These are phyloP conservation scores for Calvatia gigantea DNA, from an alignment of 768 basidiomycete genomes.

Conservation along the genomic window DNA sequence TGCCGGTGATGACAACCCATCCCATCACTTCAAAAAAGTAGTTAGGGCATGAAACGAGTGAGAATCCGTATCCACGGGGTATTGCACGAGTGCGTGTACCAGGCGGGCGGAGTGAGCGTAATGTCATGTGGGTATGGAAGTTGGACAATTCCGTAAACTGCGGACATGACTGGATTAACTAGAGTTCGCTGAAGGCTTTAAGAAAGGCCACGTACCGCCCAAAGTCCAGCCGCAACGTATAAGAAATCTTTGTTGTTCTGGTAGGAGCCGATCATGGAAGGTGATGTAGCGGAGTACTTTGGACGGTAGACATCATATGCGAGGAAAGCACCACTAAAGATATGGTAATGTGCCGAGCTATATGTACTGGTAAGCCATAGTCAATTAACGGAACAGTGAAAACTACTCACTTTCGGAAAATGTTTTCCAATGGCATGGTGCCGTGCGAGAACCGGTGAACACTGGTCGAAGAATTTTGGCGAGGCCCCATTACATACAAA, in stretches of 20 bases:
- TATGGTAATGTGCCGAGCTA: conserved; percentile 89
- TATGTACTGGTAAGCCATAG: neutral
- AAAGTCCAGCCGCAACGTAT: conserved; percentile 59
- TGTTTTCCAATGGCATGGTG: conserved; percentile 84
- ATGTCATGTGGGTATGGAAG: conserved; percentile 73
- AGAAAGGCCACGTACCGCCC: conserved; percentile 56
- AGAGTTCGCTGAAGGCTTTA: neutral
- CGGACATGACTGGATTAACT: neutral
- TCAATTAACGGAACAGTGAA: neutral
- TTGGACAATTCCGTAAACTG: conserved; percentile 89
- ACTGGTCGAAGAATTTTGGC: conserved; percentile 30
- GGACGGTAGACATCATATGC: conserved; percentile 83
- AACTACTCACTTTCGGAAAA: conserved; percentile 80
- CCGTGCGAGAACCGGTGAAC: conserved; percentile 95
- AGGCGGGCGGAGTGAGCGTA: conserved; percentile 79
- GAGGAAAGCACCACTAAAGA: conserved; percentile 74
- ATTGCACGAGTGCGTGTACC: conserved; percentile 79
- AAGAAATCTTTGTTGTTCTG: conserved; percentile 69
- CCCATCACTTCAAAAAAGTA: conserved; percentile 88
- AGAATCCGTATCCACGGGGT: conserved; percentile 91
- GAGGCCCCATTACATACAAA: conserved; percentile 1
- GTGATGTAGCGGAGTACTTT: conserved; percentile 62
- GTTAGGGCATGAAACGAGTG: conserved; percentile 84
- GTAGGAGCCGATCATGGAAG: conserved; percentile 58
- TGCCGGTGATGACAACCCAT: conserved; percentile 66